Percentiles rank a stretch among this genome's conserved stretches.
These are phyloP conservation scores for Plasmopara muralis DNA, from an alignment of 352 stramenopile genomes.

Conservation along the genomic window DNA sequence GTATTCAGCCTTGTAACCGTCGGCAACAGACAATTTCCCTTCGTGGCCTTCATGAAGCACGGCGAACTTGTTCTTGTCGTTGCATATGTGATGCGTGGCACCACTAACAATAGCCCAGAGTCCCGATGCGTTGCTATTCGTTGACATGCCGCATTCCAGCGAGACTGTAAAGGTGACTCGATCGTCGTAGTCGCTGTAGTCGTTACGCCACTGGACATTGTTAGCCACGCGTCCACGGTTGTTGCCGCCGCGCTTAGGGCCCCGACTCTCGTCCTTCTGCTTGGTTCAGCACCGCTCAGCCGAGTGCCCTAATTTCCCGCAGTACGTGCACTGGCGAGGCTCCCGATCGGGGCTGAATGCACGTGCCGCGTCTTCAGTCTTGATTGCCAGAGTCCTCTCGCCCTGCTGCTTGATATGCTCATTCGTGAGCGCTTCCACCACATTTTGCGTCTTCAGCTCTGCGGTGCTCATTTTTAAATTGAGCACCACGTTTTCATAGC, in stretches of 20 bases:
- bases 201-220: too few relatives aligned
- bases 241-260: conserved; percentile 1
- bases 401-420: neutral
- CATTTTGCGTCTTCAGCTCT: neutral
- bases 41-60: neutral
- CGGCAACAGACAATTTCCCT: neutral
- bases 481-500: neutral
- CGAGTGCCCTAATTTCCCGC: too few relatives aligned
- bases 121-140: neutral
- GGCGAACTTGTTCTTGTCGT: neutral
- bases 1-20: neutral
- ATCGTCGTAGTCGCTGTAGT: neutral
- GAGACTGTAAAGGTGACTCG: neutral
- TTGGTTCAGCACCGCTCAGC: conserved; percentile 2
- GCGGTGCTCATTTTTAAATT: neutral
- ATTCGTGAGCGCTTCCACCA: neutral
- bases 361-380: neutral
- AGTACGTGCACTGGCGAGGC: too few relatives aligned
- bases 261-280: neutral
- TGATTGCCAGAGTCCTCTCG: neutral
- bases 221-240: neutral
- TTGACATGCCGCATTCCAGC: neutral
- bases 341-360: neutral
- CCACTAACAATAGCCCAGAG: neutral
- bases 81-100: neutral